Conservation (phyloP, 2,329 filamentous ascomycete genomes). For the Aspergillus tanneri region DNA sequence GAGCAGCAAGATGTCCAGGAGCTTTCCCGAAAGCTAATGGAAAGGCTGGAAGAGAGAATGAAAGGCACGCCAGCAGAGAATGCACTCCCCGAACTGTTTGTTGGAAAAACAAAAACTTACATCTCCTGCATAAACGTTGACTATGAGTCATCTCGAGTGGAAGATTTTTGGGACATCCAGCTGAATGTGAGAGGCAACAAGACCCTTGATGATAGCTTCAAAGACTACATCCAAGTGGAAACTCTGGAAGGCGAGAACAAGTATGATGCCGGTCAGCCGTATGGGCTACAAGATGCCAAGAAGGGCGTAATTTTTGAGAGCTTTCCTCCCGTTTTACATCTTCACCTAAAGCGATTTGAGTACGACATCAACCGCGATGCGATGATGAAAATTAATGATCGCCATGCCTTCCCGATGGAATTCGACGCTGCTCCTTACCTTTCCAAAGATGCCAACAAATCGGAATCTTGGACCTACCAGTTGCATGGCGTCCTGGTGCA, state of each 20-base stretch:
- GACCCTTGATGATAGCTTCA: conserved; percentile 89
- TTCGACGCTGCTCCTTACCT: conserved; percentile 75
- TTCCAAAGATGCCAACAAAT: conserved; percentile 78
- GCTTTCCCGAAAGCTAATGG: conserved; percentile 93
- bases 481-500: conserved; percentile 94
- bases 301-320: conserved; percentile 97
- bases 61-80: conserved; percentile 92
- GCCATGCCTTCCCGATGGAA: conserved; percentile 51
- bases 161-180: conserved; percentile 99
- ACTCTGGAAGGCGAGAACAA: conserved; percentile 98
- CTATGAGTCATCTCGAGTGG: conserved; percentile 91
- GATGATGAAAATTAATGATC: conserved; percentile 87
- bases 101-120: conserved; percentile 97
- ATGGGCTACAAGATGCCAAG: conserved; percentile 91
- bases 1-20: conserved; percentile 99
- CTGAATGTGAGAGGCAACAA: conserved; percentile 94
- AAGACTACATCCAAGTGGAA: conserved; percentile 94
- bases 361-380: conserved; percentile 95
- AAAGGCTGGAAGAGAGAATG: conserved; percentile 96
- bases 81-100: conserved; percentile 84
- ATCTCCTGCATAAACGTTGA: conserved; percentile 98
- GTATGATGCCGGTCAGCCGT: conserved; percentile 86
- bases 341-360: conserved; percentile 96
- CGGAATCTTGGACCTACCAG: conserved; percentile 87
- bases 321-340: conserved; percentile 89